Base-by-base conservation (phyloP, 805 yeast species). In the Aciculoconidium aculeatum region DNA sequence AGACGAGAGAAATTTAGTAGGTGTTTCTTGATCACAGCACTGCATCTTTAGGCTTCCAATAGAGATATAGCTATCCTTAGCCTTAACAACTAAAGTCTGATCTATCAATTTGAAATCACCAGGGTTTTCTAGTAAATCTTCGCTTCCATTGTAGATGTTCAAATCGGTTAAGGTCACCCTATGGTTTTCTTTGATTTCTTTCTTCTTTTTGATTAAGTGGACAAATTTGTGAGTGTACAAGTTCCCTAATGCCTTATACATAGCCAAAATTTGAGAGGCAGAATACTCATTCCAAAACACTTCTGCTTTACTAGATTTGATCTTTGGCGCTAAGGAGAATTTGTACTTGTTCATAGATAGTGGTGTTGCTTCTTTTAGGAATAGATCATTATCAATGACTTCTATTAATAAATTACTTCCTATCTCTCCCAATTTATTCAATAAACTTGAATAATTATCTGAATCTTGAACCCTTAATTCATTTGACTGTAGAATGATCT, bases 401-500 rank as follows among this genome's bases (percentile, higher is more conserved):
- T 65, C 36, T 0, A 49, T 52, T 8, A 90, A 57, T 11, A 82
- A 51, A 0, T 65, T 51, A 0, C 86, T 86, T 2, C 96, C 96
- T 2, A 61, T 42, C 0, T 30, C 40, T 0, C 85, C 85, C 11
- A 88, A 57, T 28, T 61, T 67, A 1, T 61, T 58, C 25, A 69
- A 61, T 12, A 88, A 51, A 0, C 70, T 38, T 0, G 26, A 34
- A 23, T 66, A 54, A 7, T 75, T 72, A 17, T 77, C 83, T 7
- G 50, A 39, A 3, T 48, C 49, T 0, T 29, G 31, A 1, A 84
- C 61, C 0, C 47, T 41, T 0, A 74, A 42, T 15, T 62, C 61
- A 2, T 46, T 47, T 1, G 82, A 66, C 39, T 81, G 94, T 11
- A 64, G 52, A 2, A 92, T 49, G 0, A 90, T 70, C 2, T 66